Conservation (phyloP, 495 filamentous ascomycete species). For the Aspergillus campestris region DNA sequence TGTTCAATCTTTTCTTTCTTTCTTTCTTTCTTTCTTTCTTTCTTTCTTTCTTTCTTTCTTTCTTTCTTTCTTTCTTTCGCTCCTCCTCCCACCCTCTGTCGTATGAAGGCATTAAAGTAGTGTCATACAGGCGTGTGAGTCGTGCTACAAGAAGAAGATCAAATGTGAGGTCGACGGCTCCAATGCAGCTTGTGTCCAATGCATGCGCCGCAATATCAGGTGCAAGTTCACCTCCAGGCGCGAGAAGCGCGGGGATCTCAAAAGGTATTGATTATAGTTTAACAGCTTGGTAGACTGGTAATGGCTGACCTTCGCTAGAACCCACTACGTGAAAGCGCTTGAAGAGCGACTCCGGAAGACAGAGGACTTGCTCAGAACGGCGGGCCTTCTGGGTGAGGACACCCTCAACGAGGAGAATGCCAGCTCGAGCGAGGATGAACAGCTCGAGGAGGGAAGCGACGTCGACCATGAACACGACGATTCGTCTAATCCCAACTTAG, state of each 20-base stretch:
- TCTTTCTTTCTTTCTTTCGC: constrained; percentile 1
- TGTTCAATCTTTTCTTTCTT: constrained; percentile 5
- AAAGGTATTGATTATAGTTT: constrained; percentile 51
- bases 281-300: background rate
- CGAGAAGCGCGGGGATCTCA: constrained; percentile 82
- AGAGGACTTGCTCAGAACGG: constrained; percentile 76
- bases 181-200: constrained; percentile 65
- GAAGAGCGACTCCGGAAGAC: constrained; percentile 84
- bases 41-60: constrained; percentile 1
- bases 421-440: constrained; percentile 20
- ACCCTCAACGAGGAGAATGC: constrained; percentile 52
- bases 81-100: background rate
- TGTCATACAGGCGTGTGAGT: constrained; percentile 70
- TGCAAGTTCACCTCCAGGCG: constrained; percentile 86
- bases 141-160: constrained; percentile 96
- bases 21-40: constrained; percentile 1
- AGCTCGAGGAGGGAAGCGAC: constrained; percentile 62
- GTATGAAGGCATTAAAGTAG: too few relatives aligned
- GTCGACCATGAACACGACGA: constrained; percentile 35
- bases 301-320: constrained; percentile 32
- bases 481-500: background rate
- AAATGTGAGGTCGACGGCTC: constrained; percentile 90
- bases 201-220: constrained; percentile 84
- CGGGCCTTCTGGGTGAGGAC: constrained; percentile 71
- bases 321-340: constrained; percentile 86